phyloP scores from a whole-genome alignment of 768 basidiomycete genomes.

The Boletus sp. region DNA sequence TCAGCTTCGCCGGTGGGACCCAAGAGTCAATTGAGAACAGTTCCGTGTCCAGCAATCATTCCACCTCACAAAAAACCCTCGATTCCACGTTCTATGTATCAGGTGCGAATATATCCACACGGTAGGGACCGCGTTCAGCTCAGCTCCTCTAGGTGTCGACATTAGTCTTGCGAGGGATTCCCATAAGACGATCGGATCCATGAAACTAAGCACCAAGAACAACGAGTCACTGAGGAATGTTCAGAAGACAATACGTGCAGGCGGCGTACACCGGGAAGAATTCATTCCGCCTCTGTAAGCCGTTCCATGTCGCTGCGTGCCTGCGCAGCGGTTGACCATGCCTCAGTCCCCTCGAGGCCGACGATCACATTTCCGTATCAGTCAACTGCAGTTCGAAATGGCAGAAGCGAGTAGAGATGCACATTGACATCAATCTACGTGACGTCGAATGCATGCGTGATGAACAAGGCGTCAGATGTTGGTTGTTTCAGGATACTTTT shows the following conservation, averaged over 20 bases:
- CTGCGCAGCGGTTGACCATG: background rate
- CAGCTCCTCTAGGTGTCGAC: too few species aligned
- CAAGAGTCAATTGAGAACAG: too few species aligned
- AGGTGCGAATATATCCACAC: too few species aligned
- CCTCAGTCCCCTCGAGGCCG: constrained; percentile 1
- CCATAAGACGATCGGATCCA: too few species aligned
- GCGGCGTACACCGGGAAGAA: background rate
- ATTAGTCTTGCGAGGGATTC: too few species aligned
- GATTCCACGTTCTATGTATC: too few species aligned
- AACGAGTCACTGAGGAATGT: too few species aligned
- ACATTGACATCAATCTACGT: constrained; percentile 1
- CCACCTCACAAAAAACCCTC: too few species aligned
- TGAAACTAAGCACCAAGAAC: too few species aligned
- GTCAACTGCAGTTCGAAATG: background rate
- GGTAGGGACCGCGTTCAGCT: too few species aligned
- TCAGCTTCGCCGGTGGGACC: too few species aligned
- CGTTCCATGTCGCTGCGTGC: background rate
- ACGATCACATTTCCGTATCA: background rate
- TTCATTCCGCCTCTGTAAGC: constrained; percentile 10
- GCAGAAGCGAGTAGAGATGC: background rate
- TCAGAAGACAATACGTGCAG: background rate
- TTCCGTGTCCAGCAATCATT: too few species aligned
- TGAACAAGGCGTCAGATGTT: constrained; percentile 1
- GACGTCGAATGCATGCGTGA: background rate
- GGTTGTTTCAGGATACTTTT: background rate